Percentiles rank a stretch among this genome's conserved stretches.
phyloP scores from a whole-genome alignment of 352 stramenopile species.

The Phytophthora aleatoria region DNA sequence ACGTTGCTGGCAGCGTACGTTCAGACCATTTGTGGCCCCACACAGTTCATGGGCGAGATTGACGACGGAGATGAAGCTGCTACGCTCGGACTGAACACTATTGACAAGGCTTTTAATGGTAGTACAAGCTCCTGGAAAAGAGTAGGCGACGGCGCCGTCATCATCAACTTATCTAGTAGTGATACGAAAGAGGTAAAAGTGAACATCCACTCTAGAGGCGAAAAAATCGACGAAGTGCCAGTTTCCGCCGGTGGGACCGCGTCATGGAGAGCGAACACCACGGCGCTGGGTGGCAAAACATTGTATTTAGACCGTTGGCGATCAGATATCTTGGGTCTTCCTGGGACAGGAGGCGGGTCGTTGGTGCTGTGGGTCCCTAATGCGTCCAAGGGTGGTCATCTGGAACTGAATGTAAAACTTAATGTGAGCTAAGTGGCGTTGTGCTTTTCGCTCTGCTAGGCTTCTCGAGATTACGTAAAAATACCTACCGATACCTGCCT shows the following conservation, averaged over 20 bases:
- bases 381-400: constrained; percentile 32
- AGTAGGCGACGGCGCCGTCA: constrained; percentile 31
- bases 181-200: constrained; percentile 44
- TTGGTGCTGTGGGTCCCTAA: constrained; percentile 55
- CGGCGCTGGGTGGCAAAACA: constrained; percentile 48
- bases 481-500: no score
- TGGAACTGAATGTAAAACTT: constrained; percentile 45
- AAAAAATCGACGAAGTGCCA: constrained; percentile 33
- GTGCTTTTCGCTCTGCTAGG: no score
- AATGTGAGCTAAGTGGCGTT: constrained; percentile 37
- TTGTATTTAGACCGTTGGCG: constrained; percentile 68
- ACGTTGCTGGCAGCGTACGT: constrained; percentile 47
- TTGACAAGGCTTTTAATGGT: constrained; percentile 44
- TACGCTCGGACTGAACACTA: constrained; percentile 39
- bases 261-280: constrained; percentile 36
- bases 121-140: constrained; percentile 41
- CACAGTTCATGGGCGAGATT: constrained; percentile 47
- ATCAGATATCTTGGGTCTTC: constrained; percentile 46
- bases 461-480: no score
- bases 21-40: constrained; percentile 57
- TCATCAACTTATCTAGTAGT: constrained; percentile 40
- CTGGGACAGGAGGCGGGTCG: constrained; percentile 58
- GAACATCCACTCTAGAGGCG: constrained; percentile 44
- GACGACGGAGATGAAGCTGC: constrained; percentile 40
- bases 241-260: constrained; percentile 34